Conservation (phyloP, 1,139 yeast species). For the Casaregolazyma lundiana region DNA sequence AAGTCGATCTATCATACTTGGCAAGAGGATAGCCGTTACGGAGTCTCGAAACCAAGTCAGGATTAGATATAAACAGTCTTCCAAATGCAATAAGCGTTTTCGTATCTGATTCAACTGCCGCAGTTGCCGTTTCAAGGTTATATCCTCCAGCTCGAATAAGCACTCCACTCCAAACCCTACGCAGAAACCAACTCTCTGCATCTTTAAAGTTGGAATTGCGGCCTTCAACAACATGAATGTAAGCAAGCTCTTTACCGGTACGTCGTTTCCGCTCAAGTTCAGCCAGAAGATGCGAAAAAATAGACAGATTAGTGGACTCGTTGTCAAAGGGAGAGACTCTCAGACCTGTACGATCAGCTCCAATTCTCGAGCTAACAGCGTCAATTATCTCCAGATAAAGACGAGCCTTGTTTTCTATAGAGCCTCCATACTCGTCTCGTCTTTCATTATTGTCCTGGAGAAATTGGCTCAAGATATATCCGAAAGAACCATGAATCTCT, state of each 20-base stretch:
- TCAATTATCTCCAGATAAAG: conserved; percentile 55
- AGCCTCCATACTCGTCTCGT: conserved; percentile 63
- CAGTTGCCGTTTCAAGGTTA: conserved; percentile 26
- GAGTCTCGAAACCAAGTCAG: conserved; percentile 22
- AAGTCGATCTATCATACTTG: conserved; percentile 33
- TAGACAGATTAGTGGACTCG: conserved; percentile 28
- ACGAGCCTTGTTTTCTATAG: conserved; percentile 60
- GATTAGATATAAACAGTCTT: conserved; percentile 45
- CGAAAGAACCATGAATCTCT: conserved; percentile 64
- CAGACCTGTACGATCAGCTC: conserved; percentile 50
- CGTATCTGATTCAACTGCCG: conserved; percentile 32
- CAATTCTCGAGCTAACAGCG: conserved; percentile 41
- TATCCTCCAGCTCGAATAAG: conserved; percentile 40
- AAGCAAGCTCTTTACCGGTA: conserved; percentile 39
- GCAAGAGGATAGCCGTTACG: conserved; percentile 21
- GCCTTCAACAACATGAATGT: conserved; percentile 51
- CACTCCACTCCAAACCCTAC: conserved; percentile 37
- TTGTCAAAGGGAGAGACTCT: conserved; percentile 58
- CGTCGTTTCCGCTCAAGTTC: conserved; percentile 30
- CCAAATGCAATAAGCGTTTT: conserved; percentile 44
- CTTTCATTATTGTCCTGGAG: conserved; percentile 48
- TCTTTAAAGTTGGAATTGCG: conserved; percentile 13
- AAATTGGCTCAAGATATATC: conserved; percentile 59
- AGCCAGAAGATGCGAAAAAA: conserved; percentile 27
- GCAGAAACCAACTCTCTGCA: conserved; percentile 4